Conservation (phyloP, 129 eudicot genomes). For the Logfia minima region DNA sequence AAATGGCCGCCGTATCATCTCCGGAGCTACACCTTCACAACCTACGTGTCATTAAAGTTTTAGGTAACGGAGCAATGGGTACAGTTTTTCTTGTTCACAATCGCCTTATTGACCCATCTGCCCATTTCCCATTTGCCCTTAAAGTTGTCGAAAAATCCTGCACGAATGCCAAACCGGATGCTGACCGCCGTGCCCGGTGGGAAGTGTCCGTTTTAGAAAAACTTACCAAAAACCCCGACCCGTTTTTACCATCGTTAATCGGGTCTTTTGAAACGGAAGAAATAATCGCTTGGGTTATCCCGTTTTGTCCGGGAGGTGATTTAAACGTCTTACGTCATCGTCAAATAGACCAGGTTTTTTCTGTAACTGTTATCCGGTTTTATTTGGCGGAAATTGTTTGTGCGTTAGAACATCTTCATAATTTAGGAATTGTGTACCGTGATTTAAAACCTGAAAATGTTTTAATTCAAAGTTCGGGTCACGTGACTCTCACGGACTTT, state of each 20-base stretch:
- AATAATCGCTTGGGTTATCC: conserved; percentile 64
- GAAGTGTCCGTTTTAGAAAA: conserved; percentile 62
- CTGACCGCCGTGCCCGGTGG: conserved; percentile 90
- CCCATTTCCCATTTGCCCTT: conserved; percentile 62
- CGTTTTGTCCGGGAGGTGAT: conserved; percentile 87
- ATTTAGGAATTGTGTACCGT: conserved; percentile 67
- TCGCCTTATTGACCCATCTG: conserved; percentile 40
- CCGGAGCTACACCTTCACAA: conserved; percentile 47
- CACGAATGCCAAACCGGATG: conserved; percentile 31
- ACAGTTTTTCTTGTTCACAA: conserved; percentile 81
- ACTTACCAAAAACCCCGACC: conserved; percentile 42
- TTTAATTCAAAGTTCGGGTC: conserved; percentile 69
- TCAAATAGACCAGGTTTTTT: conserved; percentile 66
- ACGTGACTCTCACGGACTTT: conserved; percentile 86
- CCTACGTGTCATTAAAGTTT: conserved; percentile 56
- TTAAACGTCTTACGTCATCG: conserved; percentile 63
- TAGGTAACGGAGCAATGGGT: conserved; percentile 93
- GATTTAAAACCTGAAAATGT: conserved; percentile 88
- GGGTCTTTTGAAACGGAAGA: conserved; percentile 53
- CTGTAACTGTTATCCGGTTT: conserved; percentile 62
- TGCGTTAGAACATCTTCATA: conserved; percentile 71
- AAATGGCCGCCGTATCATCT: conserved; percentile 41
- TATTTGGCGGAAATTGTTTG: conserved; percentile 70
- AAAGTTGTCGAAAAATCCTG: conserved; percentile 70
- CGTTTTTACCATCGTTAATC: conserved; percentile 64